phyloP scores from a whole-genome alignment of 768 basidiomycete genomes.

The Phaeotremella fagi region DNA sequence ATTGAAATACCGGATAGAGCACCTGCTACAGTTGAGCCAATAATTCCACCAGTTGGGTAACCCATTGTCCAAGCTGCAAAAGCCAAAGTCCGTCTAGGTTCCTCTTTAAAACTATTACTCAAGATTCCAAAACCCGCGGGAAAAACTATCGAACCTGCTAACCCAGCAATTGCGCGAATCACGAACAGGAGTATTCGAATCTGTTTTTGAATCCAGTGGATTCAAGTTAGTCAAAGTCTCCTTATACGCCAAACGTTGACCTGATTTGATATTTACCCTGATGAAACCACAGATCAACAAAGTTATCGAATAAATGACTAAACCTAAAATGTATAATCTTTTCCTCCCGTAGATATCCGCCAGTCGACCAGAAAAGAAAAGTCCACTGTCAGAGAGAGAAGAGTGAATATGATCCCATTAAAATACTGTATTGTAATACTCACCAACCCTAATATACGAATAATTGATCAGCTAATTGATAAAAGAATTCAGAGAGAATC shows the following conservation, averaged over 20 bases:
- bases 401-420: too few species aligned
- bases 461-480: too few species aligned
- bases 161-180: slow-evolving; percentile 29
- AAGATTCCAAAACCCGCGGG: slow-evolving; percentile 29
- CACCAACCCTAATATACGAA: too few species aligned
- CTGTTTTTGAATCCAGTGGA: too few species aligned
- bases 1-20: too few species aligned
- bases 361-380: slow-evolving; percentile 3
- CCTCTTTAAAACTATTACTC: slow-evolving; percentile 14
- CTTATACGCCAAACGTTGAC: too few species aligned
- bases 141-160: slow-evolving; percentile 19
- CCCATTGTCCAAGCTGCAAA: slow-evolving; percentile 79
- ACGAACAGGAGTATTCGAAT: slow-evolving; percentile 25
- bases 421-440: too few species aligned
- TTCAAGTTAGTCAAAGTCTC: too few species aligned
- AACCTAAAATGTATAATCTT: neutral
- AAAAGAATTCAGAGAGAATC: too few species aligned
- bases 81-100: slow-evolving; percentile 60
- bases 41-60: slow-evolving; percentile 68
- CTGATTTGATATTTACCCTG: too few species aligned
- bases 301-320: neutral
- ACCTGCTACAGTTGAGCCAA: slow-evolving; percentile 66
- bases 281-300: neutral
- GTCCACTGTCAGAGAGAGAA: too few species aligned
- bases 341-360: slow-evolving; percentile 10